Percentiles rank a stretch among this genome's conserved stretches.
Evolutionary conservation across 2,329 filamentous ascomycete genomes (phyloP).

Genomic region (Penicillium glabrum): DNA sequence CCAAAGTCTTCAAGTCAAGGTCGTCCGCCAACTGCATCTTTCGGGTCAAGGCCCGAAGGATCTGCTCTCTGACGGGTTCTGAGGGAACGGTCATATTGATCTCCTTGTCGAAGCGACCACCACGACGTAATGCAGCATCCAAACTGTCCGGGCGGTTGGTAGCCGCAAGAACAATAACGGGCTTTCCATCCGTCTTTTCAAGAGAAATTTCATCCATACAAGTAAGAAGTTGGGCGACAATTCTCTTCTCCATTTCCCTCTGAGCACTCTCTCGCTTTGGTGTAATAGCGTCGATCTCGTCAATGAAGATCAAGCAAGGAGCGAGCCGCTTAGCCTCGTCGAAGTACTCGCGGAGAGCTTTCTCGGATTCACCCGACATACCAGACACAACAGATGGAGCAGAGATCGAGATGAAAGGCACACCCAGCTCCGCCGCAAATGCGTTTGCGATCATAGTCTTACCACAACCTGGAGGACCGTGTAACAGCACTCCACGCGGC

Average conservation of each 20-base stretch:
- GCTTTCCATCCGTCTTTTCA: constrained; percentile 70
- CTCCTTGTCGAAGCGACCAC: constrained; percentile 76
- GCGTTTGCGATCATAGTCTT: constrained; percentile 84
- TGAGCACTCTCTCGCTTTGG: constrained; percentile 81
- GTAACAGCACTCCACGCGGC: constrained; percentile 72
- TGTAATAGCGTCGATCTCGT: constrained; percentile 88
- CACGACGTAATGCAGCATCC: constrained; percentile 72
- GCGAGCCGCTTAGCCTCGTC: constrained; percentile 84
- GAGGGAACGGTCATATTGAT: constrained; percentile 88
- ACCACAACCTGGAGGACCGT: constrained; percentile 82
- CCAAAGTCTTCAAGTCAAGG: constrained; percentile 71
- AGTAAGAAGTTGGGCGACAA: constrained; percentile 76
- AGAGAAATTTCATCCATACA: constrained; percentile 82
- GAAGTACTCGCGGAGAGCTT: constrained; percentile 79
- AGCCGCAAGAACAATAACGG: constrained; percentile 86
- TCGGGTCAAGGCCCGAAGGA: constrained; percentile 71
- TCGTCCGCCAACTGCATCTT: constrained; percentile 65
- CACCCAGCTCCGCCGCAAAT: constrained; percentile 71
- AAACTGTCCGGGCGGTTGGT: constrained; percentile 86
- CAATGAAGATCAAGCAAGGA: constrained; percentile 87
- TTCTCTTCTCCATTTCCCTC: constrained; percentile 85
- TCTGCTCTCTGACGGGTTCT: constrained; percentile 72
- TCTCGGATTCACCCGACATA: constrained; percentile 87
- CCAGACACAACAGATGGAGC: constrained; percentile 79
- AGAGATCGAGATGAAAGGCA: constrained; percentile 79